Base-by-base conservation (phyloP, 345 rosid species). In the Citrus unshiu region DNA sequence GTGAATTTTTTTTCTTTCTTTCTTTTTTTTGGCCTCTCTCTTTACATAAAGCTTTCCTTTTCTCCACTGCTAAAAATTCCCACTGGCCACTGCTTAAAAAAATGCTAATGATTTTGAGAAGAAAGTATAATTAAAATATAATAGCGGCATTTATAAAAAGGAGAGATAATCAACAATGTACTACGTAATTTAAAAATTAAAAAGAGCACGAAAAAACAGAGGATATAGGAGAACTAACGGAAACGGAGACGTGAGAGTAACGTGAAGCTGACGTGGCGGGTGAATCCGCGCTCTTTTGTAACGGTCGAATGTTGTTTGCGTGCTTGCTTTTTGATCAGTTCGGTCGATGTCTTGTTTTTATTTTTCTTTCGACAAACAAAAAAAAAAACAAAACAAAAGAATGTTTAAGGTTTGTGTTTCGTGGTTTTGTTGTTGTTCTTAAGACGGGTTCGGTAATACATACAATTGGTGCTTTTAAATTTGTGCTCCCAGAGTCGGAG, bases 261-360 rank as follows among this genome's bases (percentile, higher is more conserved):
- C 82, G 82, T 40, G 57, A 70, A 64, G 43, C 27, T 65, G 85
- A 66, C 80, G 70, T 68, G 80, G 80, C 80, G 73, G 37, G 65
- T 56, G 49, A 68, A 63, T 9, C 72, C 78, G 78, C 76, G 82
- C 81, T 67, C 34, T 70, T 29, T 68, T 30, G 19, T 76, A 79
- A 83, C 85, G 85, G 78, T 74, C 75, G 68, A 27, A 5, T 46
- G 78, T 3, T 4, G 57, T 49, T 27, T 3, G 18, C 51, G 14
- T 43, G 51, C 16, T 46, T 46, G 51, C 18, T 46, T 46, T 46
- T 13, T 13, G 51, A 46, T 46, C 18, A 46, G 18, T 43, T 43
- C 51, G 13, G 51, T 43, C 12, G 49, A 10, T 43, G 49, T 43
- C 10, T 40, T 40, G 12, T 9, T 9, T 40, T 40, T 40, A 2